Base-by-base conservation (phyloP, 441 rosid genomes). In the Gossypium davidsonii region DNA sequence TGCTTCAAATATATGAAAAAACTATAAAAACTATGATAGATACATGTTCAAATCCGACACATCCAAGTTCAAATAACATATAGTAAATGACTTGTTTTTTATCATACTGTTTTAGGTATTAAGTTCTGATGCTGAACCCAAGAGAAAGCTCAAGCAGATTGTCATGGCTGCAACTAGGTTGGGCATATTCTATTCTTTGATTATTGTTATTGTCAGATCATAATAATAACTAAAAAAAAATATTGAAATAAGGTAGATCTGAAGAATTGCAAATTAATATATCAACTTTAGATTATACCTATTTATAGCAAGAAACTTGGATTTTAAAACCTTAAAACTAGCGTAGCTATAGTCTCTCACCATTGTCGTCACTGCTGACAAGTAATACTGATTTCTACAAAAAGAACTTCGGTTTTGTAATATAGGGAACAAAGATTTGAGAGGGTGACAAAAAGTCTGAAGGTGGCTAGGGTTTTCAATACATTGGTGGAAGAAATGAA, bases 111-210 rank as follows among this genome's bases (percentile, higher is more conserved):
- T 63, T 73, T 78, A 94, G 99, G 93, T 86, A 57, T 82, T 95
- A 76, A 90, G 91, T 70, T 83, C 89, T 10, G 99, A 88, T 73
- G 87, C 79, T 12, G 96, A 90, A 78, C 91, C 97, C 18, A 95
- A 87, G 83, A 89, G 80, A 85, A 95, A 86, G 83, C 90, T 95
- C 71, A 93, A 87, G 80, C 88, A 88, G 79, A 89, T 95, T 78
- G 89, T 93, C 78, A 91, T 95, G 94, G 93, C 93, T 15, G 99
- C 98, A 75, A 91, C 99, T 0, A 88, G 97, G 99, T 68, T 91
- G 39, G 17, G 34, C 21, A 55, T 7, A 2, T 8, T 8, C 26
- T 14, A 55, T 3, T 57, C 20, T n/a, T 52, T 52, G 9, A 52
- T 52, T 52, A 52, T 6, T 52, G 57, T 52, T 52, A 52, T 52